Percentiles rank a stretch among this genome's conserved stretches.
phyloP scores from a whole-genome alignment of 345 rosid genomes.

The Citrus australasica region DNA sequence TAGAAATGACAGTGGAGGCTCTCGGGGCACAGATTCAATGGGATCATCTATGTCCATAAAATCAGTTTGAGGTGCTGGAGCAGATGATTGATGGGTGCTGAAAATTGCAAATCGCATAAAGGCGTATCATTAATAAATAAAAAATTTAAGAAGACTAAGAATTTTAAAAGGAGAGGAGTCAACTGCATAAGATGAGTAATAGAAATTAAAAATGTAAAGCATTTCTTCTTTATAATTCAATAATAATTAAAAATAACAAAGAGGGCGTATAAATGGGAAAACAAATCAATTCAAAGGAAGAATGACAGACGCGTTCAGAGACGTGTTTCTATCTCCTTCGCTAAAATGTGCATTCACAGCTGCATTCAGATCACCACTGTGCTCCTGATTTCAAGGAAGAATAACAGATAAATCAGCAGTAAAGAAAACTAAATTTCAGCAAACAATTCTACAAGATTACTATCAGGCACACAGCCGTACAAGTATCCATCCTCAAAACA shows the following conservation, averaged over 20 bases:
- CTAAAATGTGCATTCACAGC: slow-evolving; percentile 89
- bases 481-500: not conserved
- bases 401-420: slow-evolving; percentile 15
- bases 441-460: not conserved
- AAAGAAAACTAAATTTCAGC: not conserved
- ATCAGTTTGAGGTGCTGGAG: slow-evolving; percentile 48
- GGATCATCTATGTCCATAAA: slow-evolving; percentile 89
- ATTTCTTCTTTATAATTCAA: not conserved
- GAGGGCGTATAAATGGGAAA: no score
- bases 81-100: slow-evolving; percentile 34
- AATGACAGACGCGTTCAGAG: slow-evolving; percentile 17
- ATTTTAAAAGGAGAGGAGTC: not conserved
- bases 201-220: not conserved
- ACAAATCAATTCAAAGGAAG: not conserved
- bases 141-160: not conserved
- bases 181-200: not conserved
- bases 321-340: slow-evolving; percentile 77
- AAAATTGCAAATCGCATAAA: not conserved
- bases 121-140: not conserved
- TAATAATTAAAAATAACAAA: not conserved
- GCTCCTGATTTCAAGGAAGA: slow-evolving; percentile 54
- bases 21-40: slow-evolving; percentile 30
- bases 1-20: slow-evolving; percentile 36
- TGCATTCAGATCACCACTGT: slow-evolving; percentile 86
- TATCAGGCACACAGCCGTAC: not conserved